Evolutionary conservation across 441 rosid species (phyloP).

Genomic region (Raphanus hybrid): DNA sequence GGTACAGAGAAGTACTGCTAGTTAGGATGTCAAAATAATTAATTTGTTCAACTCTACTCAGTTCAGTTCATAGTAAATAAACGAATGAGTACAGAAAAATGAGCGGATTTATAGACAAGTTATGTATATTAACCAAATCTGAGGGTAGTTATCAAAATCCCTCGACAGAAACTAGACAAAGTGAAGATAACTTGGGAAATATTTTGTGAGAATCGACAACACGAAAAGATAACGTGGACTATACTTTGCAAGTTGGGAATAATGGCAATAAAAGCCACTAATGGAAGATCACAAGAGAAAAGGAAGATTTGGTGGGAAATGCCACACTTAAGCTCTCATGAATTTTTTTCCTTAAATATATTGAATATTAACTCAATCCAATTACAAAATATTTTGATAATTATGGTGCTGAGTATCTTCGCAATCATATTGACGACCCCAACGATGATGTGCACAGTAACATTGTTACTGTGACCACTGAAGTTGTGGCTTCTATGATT

Average conservation of each 20-base stretch:
- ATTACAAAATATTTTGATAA: constrained; percentile 21
- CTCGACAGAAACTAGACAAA: constrained; percentile 3
- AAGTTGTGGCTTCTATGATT: constrained; percentile 21
- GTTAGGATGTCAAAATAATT: neutral
- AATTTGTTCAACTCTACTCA: neutral
- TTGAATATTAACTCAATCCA: constrained; percentile 6
- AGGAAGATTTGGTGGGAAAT: constrained; percentile 29
- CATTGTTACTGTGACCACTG: constrained; percentile 13
- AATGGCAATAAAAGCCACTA: neutral
- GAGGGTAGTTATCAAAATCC: neutral
- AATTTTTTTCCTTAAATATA: neutral
- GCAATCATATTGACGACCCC: constrained; percentile 24
- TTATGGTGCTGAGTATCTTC: constrained; percentile 21
- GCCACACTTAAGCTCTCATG: constrained; percentile 17
- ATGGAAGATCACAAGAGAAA: neutral
- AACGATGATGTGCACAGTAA: constrained; percentile 3
- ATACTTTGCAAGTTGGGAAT: neutral
- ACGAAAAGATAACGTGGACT: constrained; percentile 8
- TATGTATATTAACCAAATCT: neutral
- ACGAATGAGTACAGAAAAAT: neutral
- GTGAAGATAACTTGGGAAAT: neutral
- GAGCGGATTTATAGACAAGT: neutral
- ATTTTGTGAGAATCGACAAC: constrained; percentile 8
- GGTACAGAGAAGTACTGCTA: neutral
- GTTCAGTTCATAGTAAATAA: neutral